Evolutionary conservation across 2,329 filamentous ascomycete species (phyloP).

Genomic region (Westerdykella ornata): DNA sequence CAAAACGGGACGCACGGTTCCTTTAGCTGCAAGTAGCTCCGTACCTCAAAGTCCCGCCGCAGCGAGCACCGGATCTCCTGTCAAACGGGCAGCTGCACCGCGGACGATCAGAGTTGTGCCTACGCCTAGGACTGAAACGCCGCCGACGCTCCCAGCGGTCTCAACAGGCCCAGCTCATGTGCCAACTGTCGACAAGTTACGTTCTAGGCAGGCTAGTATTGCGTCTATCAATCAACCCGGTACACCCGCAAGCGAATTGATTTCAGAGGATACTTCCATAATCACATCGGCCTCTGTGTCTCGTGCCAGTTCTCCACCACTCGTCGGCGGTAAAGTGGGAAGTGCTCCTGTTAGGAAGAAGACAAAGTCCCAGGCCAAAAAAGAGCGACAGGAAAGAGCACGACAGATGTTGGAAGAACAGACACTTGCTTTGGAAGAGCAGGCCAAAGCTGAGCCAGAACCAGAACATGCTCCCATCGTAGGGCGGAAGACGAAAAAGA

Average conservation of each 20-base stretch:
- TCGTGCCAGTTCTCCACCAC: slow-evolving; percentile 63
- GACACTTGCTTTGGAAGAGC: slow-evolving; percentile 25
- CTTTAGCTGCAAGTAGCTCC: slow-evolving; percentile 43
- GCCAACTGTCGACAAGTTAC: slow-evolving; percentile 37
- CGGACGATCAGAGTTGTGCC: slow-evolving; percentile 66
- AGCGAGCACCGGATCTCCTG: slow-evolving; percentile 42
- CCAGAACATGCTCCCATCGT: slow-evolving; percentile 62
- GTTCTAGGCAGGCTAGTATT: slow-evolving; percentile 49
- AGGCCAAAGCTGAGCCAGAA: slow-evolving; percentile 45
- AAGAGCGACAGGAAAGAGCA: slow-evolving; percentile 58
- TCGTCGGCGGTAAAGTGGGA: slow-evolving; percentile 55
- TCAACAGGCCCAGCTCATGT: slow-evolving; percentile 29
- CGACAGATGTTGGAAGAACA: slow-evolving; percentile 59
- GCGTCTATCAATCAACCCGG: slow-evolving; percentile 59
- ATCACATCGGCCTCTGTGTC: slow-evolving; percentile 62
- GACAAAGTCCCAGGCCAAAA: slow-evolving; percentile 73
- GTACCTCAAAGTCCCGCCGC: slow-evolving; percentile 49
- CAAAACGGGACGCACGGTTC: slow-evolving; percentile 21
- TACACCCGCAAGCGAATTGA: slow-evolving; percentile 64
- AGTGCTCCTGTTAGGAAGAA: slow-evolving; percentile 61
- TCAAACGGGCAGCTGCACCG: slow-evolving; percentile 41
- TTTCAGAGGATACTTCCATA: slow-evolving; percentile 71
- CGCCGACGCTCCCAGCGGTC: slow-evolving; percentile 37
- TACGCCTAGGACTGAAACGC: slow-evolving; percentile 56
- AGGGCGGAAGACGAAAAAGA: slow-evolving; percentile 78